These are phyloP conservation scores for Globisporangium echinulatum DNA, from an alignment of 352 stramenopile genomes.

Conservation along the genomic window DNA sequence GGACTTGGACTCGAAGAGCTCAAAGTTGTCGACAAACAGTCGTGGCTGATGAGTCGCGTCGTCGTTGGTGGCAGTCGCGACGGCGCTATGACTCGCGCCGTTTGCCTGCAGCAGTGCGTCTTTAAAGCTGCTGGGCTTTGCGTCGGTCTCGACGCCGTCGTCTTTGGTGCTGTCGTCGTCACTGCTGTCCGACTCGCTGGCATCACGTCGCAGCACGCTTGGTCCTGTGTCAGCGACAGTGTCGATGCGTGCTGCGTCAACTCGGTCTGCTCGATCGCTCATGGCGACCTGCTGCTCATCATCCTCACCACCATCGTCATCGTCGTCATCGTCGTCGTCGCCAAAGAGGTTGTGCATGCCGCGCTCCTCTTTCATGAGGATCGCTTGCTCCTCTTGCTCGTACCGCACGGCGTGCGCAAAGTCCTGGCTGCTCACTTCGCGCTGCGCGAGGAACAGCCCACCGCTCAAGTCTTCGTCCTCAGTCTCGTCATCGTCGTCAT, in stretches of 20 bases:
- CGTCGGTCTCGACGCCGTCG: not conserved
- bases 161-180: conserved; percentile 5
- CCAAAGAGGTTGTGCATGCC: conserved; percentile 5
- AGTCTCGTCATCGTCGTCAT: conserved; percentile 8
- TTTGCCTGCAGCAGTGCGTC: not conserved
- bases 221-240: too few species aligned
- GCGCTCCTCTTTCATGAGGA: conserved; percentile 8
- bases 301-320: not conserved
- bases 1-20: conserved; percentile 6
- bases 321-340: conserved; percentile 1
- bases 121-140: conserved; percentile 3
- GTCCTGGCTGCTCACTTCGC: conserved; percentile 7
- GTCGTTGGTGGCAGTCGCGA: not conserved
- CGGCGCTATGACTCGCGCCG: not conserved
- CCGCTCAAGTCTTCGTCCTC: conserved; percentile 6
- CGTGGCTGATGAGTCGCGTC: not conserved
- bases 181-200: not conserved
- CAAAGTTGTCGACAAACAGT: not conserved
- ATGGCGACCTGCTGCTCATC: not conserved
- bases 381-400: conserved; percentile 12
- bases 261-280: too few species aligned
- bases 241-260: not conserved
- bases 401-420: conserved; percentile 8
- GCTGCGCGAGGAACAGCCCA: not conserved
- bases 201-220: too few species aligned